These are phyloP conservation scores for Penstemon eatonii DNA, from an alignment of 257 asterid genomes.

Conservation along the genomic window DNA sequence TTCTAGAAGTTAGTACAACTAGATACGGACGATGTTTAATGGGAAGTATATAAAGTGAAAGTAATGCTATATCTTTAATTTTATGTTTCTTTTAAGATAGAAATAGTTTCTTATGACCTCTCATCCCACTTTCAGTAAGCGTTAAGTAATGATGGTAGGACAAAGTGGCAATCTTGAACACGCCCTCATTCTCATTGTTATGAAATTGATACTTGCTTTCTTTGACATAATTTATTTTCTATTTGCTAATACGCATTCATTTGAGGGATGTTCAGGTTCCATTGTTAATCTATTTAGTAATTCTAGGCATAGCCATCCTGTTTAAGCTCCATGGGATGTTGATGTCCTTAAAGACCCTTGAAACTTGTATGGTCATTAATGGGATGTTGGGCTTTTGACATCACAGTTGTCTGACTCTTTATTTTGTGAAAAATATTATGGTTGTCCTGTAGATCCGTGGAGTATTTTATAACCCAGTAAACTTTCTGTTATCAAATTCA, in stretches of 20 bases:
- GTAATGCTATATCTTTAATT: not conserved
- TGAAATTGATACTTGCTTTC: not conserved
- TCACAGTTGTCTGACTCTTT: not conserved
- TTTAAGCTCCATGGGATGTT: constrained; percentile 14
- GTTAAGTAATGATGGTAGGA: constrained; percentile 7
- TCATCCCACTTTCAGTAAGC: constrained; percentile 18
- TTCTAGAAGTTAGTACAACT: no score
- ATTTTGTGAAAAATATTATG: not conserved
- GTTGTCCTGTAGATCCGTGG: constrained; percentile 12
- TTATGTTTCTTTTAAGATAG: not conserved
- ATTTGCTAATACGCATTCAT: no score
- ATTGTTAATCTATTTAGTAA: not conserved
- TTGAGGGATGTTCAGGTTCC: constrained; percentile 6
- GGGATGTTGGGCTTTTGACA: constrained; percentile 11
- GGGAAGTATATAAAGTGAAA: not conserved
- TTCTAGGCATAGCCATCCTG: not conserved
- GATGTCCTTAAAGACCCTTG: constrained; percentile 7
- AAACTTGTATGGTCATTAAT: not conserved
- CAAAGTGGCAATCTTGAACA: constrained; percentile 10
- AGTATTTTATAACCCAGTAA: no score
- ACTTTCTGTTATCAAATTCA: not conserved
- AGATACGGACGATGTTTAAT: constrained; percentile 4
- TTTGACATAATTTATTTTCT: constrained; percentile 1
- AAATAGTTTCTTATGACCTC: not conserved
- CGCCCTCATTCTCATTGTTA: constrained; percentile 13